Evolutionary conservation across 1,284 basidiomycete species (phyloP).

Genomic region (Malassezia slooffiae): DNA sequence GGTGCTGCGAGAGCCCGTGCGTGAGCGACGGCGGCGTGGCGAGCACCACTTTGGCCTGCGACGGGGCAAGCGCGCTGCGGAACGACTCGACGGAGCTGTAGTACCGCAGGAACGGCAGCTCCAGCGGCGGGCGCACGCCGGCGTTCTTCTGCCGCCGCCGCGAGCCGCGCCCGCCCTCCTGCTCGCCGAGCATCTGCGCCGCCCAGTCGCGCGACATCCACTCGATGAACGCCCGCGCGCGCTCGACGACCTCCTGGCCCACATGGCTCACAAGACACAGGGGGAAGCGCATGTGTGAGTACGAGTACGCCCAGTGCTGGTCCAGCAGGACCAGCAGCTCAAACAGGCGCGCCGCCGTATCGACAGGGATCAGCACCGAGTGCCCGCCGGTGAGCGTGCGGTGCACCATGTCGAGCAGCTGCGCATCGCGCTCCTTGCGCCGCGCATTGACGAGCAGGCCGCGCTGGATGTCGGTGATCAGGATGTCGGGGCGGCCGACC

Average conservation of each 20-base stretch:
- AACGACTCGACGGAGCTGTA: slow-evolving; percentile 72
- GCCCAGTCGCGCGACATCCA: slow-evolving; percentile 89
- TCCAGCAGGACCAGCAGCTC: slow-evolving; percentile 90
- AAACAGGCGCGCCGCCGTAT: slow-evolving; percentile 81
- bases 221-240: slow-evolving; percentile 93
- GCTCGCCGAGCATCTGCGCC: slow-evolving; percentile 20
- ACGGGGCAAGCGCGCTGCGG: slow-evolving; percentile 64
- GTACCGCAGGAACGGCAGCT: slow-evolving; percentile 62
- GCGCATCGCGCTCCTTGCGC: slow-evolving; percentile 78
- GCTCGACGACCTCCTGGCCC: slow-evolving; percentile 83
- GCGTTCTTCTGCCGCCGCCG: slow-evolving; percentile 1
- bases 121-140: slow-evolving; percentile 24
- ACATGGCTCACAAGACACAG: slow-evolving; percentile 84
- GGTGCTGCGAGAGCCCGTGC: slow-evolving; percentile 73
- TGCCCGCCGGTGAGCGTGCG: slow-evolving; percentile 70
- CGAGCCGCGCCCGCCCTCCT: slow-evolving; percentile 17
- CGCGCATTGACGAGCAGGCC: slow-evolving; percentile 65
- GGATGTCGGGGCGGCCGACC: slow-evolving; percentile 50
- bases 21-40: slow-evolving; percentile 84
- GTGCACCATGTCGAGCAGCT: slow-evolving; percentile 55
- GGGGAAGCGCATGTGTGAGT: slow-evolving; percentile 51
- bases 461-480: slow-evolving; percentile 85
- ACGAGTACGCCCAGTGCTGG: slow-evolving; percentile 87
- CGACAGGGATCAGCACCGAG: slow-evolving; percentile 79
- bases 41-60: slow-evolving; percentile 70